Evolutionary conservation across 2,329 filamentous ascomycete genomes (phyloP), one percentile per base, ranked within the genome.

Genomic region (Penicillium sclerotiorum): DNA sequence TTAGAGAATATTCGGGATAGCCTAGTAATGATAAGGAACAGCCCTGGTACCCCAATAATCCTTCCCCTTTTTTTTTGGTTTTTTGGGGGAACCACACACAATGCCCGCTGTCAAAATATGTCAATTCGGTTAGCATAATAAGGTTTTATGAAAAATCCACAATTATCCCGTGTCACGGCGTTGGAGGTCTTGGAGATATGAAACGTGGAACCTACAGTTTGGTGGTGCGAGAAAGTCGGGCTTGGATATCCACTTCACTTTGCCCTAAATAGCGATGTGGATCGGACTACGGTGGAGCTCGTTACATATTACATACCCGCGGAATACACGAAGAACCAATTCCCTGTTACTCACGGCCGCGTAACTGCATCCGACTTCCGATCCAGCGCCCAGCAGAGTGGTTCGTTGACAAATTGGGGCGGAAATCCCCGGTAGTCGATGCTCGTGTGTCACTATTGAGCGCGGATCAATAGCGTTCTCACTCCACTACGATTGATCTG

Each of bases 61-160:
- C n/a, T n/a, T n/a, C 23, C 33, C 33, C 15, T 5, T 36, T 36
- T 36, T 36, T 36, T 18, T 2, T 18, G 33, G n/a, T n/a, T n/a
- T n/a, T n/a, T n/a, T n/a, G n/a, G n/a, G n/a, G n/a, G 11, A 32
- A 5, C 28, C 12, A 6, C 35, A 17, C 18, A 39, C 22, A 25
- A 13, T 21, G 36, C 18, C 17, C n/a, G 4, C 42, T 48, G 45
- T 53, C 45, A 50, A 35, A 39, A 33, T 36, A 36, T 56, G 48
- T 49, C 48, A 49, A 46, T 38, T 58, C 55, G 50, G 55, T 40
- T 58, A 58, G 12, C 22, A 23, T 22, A 17, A 41, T 4, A 9
- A 7, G 33, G 18, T 23, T 48, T 46, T 56, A 52, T 51, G 51
- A 8, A 32, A 12, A 21, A 17, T 12, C 27, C 20, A 23, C 6